Evolutionary conservation across 345 rosid species (phyloP).

Genomic region (Aurinia saxatilis): DNA sequence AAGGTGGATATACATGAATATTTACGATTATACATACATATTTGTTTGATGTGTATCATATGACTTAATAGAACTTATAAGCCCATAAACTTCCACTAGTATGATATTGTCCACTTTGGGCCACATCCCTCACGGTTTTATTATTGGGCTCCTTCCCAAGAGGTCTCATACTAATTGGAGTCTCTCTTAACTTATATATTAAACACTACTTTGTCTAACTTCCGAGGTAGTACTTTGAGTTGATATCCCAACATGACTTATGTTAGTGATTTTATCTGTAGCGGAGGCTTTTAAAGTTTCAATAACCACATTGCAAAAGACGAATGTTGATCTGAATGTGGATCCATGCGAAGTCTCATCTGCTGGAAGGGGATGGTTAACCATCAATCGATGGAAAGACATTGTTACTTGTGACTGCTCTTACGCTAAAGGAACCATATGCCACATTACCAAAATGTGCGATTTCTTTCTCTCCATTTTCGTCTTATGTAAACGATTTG

Average conservation of each 20-base stretch:
- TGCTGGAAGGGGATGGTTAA: not conserved
- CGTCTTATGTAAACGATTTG: too few relatives aligned
- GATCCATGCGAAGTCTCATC: slow-evolving; percentile 4
- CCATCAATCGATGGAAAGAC: not conserved
- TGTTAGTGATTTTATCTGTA: not conserved
- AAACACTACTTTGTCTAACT: too few relatives aligned
- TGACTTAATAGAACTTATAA: too few relatives aligned
- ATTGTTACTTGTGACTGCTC: slow-evolving; percentile 8
- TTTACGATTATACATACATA: not conserved
- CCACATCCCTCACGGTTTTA: too few relatives aligned
- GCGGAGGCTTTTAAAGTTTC: slow-evolving; percentile 4
- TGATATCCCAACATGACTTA: too few relatives aligned
- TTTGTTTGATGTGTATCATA: not conserved
- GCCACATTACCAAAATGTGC: slow-evolving; percentile 4
- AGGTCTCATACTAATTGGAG: too few relatives aligned
- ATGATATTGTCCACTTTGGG: too few relatives aligned
- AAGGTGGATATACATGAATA: not conserved
- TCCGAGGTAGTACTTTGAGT: too few relatives aligned
- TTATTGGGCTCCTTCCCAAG: too few relatives aligned
- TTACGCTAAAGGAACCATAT: not conserved
- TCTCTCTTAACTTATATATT: too few relatives aligned
- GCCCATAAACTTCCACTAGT: too few relatives aligned
- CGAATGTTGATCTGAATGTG: not conserved
- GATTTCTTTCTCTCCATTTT: not conserved
- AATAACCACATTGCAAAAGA: slow-evolving; percentile 1